Conservation (phyloP, 768 basidiomycete species). For the Leccinum subgranulosum region DNA sequence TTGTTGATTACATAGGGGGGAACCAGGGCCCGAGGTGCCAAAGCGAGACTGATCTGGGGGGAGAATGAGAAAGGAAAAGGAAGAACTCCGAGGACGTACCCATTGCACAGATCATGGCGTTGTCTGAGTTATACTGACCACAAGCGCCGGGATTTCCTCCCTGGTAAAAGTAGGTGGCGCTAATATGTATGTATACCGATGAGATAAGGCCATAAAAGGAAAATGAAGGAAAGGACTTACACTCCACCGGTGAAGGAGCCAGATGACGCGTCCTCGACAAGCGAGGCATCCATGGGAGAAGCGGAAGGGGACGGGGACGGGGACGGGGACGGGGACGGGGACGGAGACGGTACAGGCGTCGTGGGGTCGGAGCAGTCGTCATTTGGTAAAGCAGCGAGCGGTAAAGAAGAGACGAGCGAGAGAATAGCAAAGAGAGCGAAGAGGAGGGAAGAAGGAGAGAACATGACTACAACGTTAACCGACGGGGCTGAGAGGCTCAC, state of each 20-base stretch:
- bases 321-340: not conserved
- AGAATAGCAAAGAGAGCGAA: conserved; percentile 60
- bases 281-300: not conserved
- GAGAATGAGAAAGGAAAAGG: not conserved
- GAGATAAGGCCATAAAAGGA: not conserved
- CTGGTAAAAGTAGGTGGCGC: conserved; percentile 71
- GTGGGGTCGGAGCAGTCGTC: not conserved
- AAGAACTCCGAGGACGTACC: conserved; percentile 35
- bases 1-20: conserved; percentile 60
- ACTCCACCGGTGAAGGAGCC: conserved; percentile 34
- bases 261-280: conserved; percentile 25
- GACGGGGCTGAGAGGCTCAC: not conserved
- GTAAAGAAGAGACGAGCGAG: conserved; percentile 44
- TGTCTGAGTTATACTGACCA: conserved; percentile 58
- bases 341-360: not conserved
- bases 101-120: conserved; percentile 58
- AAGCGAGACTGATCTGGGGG: conserved; percentile 49
- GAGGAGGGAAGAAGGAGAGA: conserved; percentile 33
- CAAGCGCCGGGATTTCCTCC: conserved; percentile 77
- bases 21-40: conserved; percentile 43
- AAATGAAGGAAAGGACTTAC: conserved; percentile 31
- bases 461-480: conserved; percentile 16
- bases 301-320: not conserved
- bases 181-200: conserved; percentile 16
- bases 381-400: not conserved